These are phyloP conservation scores for Penicillium frequentans DNA, from an alignment of 2,329 filamentous ascomycete genomes.

Conservation along the genomic window DNA sequence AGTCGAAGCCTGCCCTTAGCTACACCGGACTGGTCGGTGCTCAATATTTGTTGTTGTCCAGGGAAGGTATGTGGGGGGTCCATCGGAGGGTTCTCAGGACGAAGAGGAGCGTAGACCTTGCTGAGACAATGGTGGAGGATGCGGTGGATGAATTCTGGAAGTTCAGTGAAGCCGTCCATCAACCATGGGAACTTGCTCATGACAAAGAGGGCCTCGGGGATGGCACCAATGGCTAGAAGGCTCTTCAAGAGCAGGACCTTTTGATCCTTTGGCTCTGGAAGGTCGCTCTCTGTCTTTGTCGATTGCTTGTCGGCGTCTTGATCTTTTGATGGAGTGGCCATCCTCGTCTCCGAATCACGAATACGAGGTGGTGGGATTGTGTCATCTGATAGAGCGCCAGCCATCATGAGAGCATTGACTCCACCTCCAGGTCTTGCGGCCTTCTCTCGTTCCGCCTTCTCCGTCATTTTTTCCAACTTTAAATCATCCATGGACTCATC, in stretches of 20 bases:
- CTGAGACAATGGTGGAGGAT: slow-evolving; percentile 79
- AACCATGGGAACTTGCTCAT: slow-evolving; percentile 92
- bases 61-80: slow-evolving; percentile 41
- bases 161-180: slow-evolving; percentile 76
- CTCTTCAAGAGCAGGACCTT: slow-evolving; percentile 83
- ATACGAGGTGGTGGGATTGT: slow-evolving; percentile 53
- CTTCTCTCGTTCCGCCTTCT: slow-evolving; percentile 75
- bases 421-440: slow-evolving; percentile 68
- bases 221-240: slow-evolving; percentile 83
- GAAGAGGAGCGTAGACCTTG: slow-evolving; percentile 64
- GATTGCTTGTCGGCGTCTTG: slow-evolving; percentile 46
- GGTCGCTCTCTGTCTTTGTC: slow-evolving; percentile 45
- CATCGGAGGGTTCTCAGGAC: slow-evolving; percentile 52
- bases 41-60: slow-evolving; percentile 52
- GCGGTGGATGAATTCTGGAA: slow-evolving; percentile 79
- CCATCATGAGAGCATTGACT: slow-evolving; percentile 82
- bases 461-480: slow-evolving; percentile 68
- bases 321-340: slow-evolving; percentile 57
- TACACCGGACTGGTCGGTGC: slow-evolving; percentile 65
- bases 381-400: slow-evolving; percentile 84
- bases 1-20: slow-evolving; percentile 69
- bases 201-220: slow-evolving; percentile 91
- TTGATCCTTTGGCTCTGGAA: slow-evolving; percentile 78
- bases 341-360: slow-evolving; percentile 54
- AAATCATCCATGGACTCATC: slow-evolving; percentile 81